A percentile compares a stretch with the other conserved stretches of the same genome.
Evolutionary conservation across 1,139 yeast species (phyloP).

Genomic region (Yamadazyma spencermartinsiae): DNA sequence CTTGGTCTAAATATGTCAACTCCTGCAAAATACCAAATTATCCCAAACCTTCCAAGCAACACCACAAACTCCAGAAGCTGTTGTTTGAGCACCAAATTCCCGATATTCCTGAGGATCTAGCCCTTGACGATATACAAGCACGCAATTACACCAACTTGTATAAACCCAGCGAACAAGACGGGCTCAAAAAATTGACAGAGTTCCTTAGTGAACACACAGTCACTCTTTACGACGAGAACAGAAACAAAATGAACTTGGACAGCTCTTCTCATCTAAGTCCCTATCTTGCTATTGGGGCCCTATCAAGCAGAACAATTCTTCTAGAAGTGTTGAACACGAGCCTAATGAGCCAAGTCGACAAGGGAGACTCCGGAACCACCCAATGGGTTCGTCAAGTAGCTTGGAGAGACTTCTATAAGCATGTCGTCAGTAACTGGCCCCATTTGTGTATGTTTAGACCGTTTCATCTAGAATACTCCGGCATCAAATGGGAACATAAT

Average conservation of each 20-base stretch:
- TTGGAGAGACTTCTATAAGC: constrained; percentile 59
- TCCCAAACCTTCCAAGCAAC: constrained; percentile 14
- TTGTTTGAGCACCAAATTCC: constrained; percentile 7
- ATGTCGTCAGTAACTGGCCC: constrained; percentile 51
- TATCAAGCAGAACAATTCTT: constrained; percentile 43
- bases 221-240: constrained; percentile 28
- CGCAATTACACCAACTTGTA: constrained; percentile 20
- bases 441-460: constrained; percentile 52
- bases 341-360: constrained; percentile 22
- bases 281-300: constrained; percentile 47
- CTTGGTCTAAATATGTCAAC: constrained; percentile 34
- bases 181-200: constrained; percentile 25
- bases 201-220: constrained; percentile 30
- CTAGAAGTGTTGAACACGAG: constrained; percentile 24
- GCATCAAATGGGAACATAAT: constrained; percentile 43
- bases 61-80: constrained; percentile 71
- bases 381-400: constrained; percentile 55
- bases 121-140: constrained; percentile 8
- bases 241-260: constrained; percentile 28
- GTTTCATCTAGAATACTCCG: constrained; percentile 41
- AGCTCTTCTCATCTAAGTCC: constrained; percentile 45
- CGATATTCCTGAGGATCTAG: constrained; percentile 12
- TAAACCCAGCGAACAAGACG: constrained; percentile 40
- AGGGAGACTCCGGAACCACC: constrained; percentile 31
- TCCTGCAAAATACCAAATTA: constrained; percentile 6